These are phyloP conservation scores for Ophiognomonia clavigignenti-juglandacearum DNA, from an alignment of 2,329 filamentous ascomycete species.

Conservation along the genomic window DNA sequence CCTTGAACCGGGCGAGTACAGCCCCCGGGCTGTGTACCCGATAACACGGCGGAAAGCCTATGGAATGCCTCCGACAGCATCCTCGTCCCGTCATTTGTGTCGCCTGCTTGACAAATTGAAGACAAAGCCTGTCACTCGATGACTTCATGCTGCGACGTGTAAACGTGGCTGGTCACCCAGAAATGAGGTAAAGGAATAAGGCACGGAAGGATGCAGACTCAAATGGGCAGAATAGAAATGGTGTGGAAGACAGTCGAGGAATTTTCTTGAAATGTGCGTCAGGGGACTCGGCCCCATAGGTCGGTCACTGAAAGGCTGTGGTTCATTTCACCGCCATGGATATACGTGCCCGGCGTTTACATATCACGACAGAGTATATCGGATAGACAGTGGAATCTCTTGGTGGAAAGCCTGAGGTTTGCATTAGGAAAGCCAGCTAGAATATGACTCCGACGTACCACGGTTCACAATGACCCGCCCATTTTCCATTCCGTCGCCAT, in stretches of 20 bases:
- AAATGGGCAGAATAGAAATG: too few species aligned
- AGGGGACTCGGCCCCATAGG: too few species aligned
- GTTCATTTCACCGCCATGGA: too few species aligned
- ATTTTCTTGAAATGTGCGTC: too few species aligned
- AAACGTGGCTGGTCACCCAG: not conserved
- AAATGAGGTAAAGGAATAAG: not conserved
- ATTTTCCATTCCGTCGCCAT: not conserved
- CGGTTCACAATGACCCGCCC: not conserved
- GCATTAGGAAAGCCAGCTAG: constrained; percentile 1
- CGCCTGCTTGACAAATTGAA: not conserved
- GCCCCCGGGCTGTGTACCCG: not conserved
- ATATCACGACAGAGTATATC: too few species aligned
- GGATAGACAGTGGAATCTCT: not conserved
- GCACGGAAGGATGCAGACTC: not conserved
- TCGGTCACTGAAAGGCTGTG: too few species aligned
- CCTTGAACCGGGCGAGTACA: not conserved
- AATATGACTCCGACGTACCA: not conserved
- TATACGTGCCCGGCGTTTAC: too few species aligned
- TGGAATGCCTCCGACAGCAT: not conserved
- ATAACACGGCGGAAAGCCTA: not conserved
- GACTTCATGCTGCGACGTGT: not conserved
- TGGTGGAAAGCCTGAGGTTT: not conserved
- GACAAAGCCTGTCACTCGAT: not conserved
- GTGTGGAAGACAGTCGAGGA: too few species aligned
- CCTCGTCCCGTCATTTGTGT: not conserved